Evolutionary conservation across 768 basidiomycete species (phyloP).

Genomic region (Suillus bovinus): DNA sequence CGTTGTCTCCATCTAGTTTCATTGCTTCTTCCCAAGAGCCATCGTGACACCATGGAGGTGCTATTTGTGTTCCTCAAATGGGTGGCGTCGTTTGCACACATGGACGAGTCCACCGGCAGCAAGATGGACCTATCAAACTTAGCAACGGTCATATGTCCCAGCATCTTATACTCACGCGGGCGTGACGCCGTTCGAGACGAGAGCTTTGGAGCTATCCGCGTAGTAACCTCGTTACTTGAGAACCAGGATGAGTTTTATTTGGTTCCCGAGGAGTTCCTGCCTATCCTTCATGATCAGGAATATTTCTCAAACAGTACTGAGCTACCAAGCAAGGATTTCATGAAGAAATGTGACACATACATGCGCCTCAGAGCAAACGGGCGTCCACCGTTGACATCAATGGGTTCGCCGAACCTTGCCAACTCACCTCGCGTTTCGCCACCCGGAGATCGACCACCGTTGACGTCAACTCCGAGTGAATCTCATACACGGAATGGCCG

Average conservation of each 20-base stretch:
- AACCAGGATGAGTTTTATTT: slow-evolving; percentile 94
- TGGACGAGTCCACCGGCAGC: slow-evolving; percentile 95
- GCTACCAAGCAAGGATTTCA: slow-evolving; percentile 89
- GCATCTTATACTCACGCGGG: slow-evolving; percentile 89
- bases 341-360: slow-evolving; percentile 95
- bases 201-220: slow-evolving; percentile 85
- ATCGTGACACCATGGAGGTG: slow-evolving; percentile 97
- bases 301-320: slow-evolving; percentile 89
- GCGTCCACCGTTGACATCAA: slow-evolving; percentile 40
- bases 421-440: slow-evolving; percentile 32
- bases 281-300: slow-evolving; percentile 88
- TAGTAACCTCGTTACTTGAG: slow-evolving; percentile 84
- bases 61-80: slow-evolving; percentile 98
- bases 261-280: slow-evolving; percentile 88
- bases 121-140: slow-evolving; percentile 98
- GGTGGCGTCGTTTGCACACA: slow-evolving; percentile 98
- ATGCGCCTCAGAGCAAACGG: slow-evolving; percentile 68
- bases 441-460: slow-evolving; percentile 47
- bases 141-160: slow-evolving; percentile 97
- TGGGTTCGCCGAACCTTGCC: slow-evolving; percentile 26
- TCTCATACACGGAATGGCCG: slow-evolving; percentile 39
- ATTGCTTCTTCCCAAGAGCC: slow-evolving; percentile 85
- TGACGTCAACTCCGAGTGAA: slow-evolving; percentile 41
- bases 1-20: slow-evolving; percentile 85
- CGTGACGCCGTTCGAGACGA: slow-evolving; percentile 89